Base-by-base conservation (phyloP, 257 asterid species). In the Solanum clarkiae region DNA sequence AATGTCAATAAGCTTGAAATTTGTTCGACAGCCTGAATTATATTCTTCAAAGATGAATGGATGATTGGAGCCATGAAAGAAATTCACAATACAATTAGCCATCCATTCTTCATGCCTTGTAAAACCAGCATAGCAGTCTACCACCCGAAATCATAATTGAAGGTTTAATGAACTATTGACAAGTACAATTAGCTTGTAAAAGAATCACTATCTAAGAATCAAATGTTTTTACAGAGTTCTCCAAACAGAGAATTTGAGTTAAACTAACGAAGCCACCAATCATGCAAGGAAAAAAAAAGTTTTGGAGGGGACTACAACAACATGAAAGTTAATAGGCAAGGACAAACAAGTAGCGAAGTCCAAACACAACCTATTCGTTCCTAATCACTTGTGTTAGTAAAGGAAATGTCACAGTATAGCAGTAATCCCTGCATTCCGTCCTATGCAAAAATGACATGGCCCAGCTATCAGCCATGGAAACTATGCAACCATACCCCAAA, bases 351-450 rank as follows among this genome's bases (percentile, higher is more conserved):
- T 49, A 84, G 84, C 85, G 68, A 56, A 88, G 84, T 60, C 54
- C 83, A 82, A 84, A 84, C 79, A 56, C 63, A 82, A 81, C 80
- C 62, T 87, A 63, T 65, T 85, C 70, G 54, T 71, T 77, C 84
- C 84, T 79, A 26, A 71, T 86, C 84, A 55, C 63, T 26, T 71
- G 75, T 80, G 80, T 62, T 59, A 86, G 84, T 85, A 80, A 82
- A 88, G 63, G 75, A 84, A 77, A 80, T 85, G 85, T 60, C 51
- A 86, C 72, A 77, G 81, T 59, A 75, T 70, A 69, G 62, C 88
- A 68, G 87, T 14, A 86, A 74, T 57, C 89, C 74, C 88, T 40
- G 85, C 56, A 63, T 77, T 80, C 45, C 24, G 84, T 74, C 75
- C 71, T 45, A 79, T 24, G 82, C 65, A 83, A 77, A 69, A 66